phyloP scores from a whole-genome alignment of 768 basidiomycete species.

The Kwoniella mangroviensis region DNA sequence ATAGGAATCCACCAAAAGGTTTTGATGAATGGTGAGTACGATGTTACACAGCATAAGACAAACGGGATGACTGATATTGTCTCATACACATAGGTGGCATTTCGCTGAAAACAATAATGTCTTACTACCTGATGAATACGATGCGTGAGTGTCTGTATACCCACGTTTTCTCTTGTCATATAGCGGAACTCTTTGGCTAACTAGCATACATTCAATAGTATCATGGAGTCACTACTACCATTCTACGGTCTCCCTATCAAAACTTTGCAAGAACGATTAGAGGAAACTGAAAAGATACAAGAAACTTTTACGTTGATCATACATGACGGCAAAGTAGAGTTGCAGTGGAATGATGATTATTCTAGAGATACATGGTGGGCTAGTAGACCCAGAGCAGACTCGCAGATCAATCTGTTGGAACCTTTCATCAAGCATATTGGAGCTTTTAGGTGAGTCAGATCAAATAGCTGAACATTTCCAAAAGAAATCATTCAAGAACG shows the following conservation, averaged over 20 bases:
- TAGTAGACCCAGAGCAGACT: slow-evolving; percentile 56
- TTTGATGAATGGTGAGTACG: slow-evolving; percentile 79
- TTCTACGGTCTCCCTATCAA: slow-evolving; percentile 55
- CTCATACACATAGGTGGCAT: slow-evolving; percentile 46
- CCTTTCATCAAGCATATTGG: slow-evolving; percentile 53
- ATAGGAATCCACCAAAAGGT: slow-evolving; percentile 79
- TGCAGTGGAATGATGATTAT: slow-evolving; percentile 59
- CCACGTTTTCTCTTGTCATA: too few species aligned
- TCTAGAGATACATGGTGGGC: slow-evolving; percentile 58
- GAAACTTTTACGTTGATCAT: slow-evolving; percentile 59
- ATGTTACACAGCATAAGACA: too few species aligned
- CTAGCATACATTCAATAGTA: slow-evolving; percentile 33
- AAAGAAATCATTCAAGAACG: neutral
- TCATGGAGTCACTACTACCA: slow-evolving; percentile 55
- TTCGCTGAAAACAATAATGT: slow-evolving; percentile 52
- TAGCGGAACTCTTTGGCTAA: too few species aligned
- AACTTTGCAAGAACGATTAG: slow-evolving; percentile 51
- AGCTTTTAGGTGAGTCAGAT: slow-evolving; percentile 51
- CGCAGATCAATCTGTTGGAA: slow-evolving; percentile 59
- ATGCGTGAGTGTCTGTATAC: slow-evolving; percentile 55
- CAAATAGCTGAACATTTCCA: too few species aligned
- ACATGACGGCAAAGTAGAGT: slow-evolving; percentile 57
- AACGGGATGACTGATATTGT: neutral
- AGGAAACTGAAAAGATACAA: slow-evolving; percentile 53
- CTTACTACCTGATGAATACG: slow-evolving; percentile 57